Base-by-base conservation (phyloP, 1,139 yeast genomes). In the Yamadazyma sp. region DNA sequence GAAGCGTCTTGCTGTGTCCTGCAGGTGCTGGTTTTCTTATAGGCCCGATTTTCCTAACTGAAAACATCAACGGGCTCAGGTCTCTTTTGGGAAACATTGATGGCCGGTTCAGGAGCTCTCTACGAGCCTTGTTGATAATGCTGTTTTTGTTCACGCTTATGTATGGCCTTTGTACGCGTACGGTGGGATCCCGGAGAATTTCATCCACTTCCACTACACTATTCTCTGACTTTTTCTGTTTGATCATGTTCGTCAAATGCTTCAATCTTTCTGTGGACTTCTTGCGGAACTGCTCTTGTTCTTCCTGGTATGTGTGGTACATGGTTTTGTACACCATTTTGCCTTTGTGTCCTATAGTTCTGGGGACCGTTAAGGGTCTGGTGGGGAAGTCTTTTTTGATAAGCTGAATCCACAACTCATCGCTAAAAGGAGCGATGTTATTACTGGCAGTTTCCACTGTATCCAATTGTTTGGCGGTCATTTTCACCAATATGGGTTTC, bases 371-470 rank as follows among this genome's bases (percentile, higher is more conserved):
- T 6, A 14, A 15, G 11, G 73, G 73, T 23, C 76, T 53, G 37
- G 64, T 70, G 4, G 82, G 78, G 48, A 76, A 79, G 40, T 80
- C 82, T 40, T 61, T 67, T 36, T 57, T 61, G 4, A 78, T 51
- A 15, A 77, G 53, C 1, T 48, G 47, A 3, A 49, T 50, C 86
- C 86, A 80, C n/a, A 77, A 47, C 27, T 59, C 65, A 43, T 78
- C 83, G 38, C 77, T 73, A 29, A 70, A 73, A 11, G 80, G 74
- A 4, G 62, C 52, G 11, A 77, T 48, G 23, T 60, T 64, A 0
- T 75, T 71, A 45, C 79, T 74, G 22, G 48, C 53, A 7, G 45
- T 41, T 51, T 80, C 86, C 4, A 78, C 53, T 17, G 54, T 59
- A 23, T 59, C 52, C 18, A 80, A 54, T 47, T 78, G 85, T 39